Percentiles rank a stretch among this genome's conserved stretches.
Evolutionary conservation across 768 basidiomycete genomes (phyloP).

Genomic region (Leccinellum rugosiceps): DNA sequence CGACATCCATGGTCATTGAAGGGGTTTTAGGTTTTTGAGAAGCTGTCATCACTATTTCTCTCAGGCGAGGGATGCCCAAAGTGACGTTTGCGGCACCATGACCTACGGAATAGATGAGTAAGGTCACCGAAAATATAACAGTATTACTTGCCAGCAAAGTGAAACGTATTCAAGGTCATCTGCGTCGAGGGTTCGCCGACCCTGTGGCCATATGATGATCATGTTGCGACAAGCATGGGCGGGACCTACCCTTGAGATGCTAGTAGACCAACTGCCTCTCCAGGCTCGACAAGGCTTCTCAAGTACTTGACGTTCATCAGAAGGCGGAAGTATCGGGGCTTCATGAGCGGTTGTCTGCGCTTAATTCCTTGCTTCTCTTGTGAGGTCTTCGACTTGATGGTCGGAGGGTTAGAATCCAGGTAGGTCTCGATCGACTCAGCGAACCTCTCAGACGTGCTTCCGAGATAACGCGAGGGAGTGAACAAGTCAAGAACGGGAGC

Average conservation of each 20-base stretch:
- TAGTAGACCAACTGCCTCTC: conserved; percentile 95
- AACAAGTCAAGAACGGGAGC: conserved; percentile 73
- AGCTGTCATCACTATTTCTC: conserved; percentile 99
- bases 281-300: conserved; percentile 91
- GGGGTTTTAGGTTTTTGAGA: conserved; percentile 95
- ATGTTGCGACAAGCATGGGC: not conserved
- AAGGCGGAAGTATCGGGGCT: conserved; percentile 61
- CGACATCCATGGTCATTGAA: conserved; percentile 86
- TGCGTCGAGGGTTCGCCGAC: conserved; percentile 99
- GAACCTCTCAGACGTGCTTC: conserved; percentile 90
- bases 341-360: conserved; percentile 46
- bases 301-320: conserved; percentile 93
- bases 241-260: conserved; percentile 89
- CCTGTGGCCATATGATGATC: conserved; percentile 40
- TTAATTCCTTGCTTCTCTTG: conserved; percentile 39
- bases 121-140: not conserved
- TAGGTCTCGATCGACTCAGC: conserved; percentile 79
- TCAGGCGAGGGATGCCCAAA: conserved; percentile 94
- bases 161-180: conserved; percentile 99
- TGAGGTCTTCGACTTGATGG: conserved; percentile 38
- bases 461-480: conserved; percentile 76
- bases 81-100: conserved; percentile 99
- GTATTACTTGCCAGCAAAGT: conserved; percentile 79
- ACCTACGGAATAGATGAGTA: conserved; percentile 44
- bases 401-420: conserved; percentile 68